phyloP scores from a whole-genome alignment of 1,284 basidiomycete genomes.

The Ceratobasidium sp. region DNA sequence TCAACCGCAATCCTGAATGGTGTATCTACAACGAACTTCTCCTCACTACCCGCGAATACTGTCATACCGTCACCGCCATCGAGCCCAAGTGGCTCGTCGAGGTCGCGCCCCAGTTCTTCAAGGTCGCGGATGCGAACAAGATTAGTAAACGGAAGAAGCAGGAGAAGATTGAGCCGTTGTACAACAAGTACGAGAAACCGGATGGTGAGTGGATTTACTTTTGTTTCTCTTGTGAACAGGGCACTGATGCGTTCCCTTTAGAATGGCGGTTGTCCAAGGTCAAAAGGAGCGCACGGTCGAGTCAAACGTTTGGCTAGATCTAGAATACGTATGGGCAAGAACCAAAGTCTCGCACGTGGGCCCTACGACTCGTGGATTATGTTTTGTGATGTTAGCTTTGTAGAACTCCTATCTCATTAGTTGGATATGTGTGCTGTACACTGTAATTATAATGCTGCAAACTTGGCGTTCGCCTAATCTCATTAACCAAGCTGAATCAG shows the following conservation, averaged over 20 bases:
- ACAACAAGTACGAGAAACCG: constrained; percentile 89
- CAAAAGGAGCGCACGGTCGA: constrained; percentile 87
- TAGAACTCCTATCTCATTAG: not conserved
- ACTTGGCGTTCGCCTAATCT: not conserved
- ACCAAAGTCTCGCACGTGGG: not conserved
- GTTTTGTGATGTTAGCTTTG: not conserved
- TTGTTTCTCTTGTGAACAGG: too few species aligned
- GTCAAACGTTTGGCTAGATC: constrained; percentile 79
- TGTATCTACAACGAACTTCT: constrained; percentile 83
- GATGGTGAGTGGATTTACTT: constrained; percentile 59
- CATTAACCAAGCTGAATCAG: not conserved
- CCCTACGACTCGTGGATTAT: not conserved
- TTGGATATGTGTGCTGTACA: constrained; percentile 26
- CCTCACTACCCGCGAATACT: constrained; percentile 88
- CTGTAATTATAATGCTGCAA: constrained; percentile 34
- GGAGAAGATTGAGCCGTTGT: constrained; percentile 96
- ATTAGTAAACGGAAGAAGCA: constrained; percentile 97
- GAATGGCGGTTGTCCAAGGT: constrained; percentile 91
- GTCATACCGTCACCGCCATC: constrained; percentile 95
- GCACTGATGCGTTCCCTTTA: not conserved
- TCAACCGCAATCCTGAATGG: constrained; percentile 92
- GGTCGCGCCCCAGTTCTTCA: constrained; percentile 98
- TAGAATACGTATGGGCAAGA: too few species aligned
- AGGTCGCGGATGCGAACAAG: constrained; percentile 94
- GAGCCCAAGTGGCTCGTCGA: constrained; percentile 99